Evolutionary conservation across 1,284 basidiomycete genomes (phyloP), one percentile per base, ranked within the genome.

Genomic region (Malassezia nana): DNA sequence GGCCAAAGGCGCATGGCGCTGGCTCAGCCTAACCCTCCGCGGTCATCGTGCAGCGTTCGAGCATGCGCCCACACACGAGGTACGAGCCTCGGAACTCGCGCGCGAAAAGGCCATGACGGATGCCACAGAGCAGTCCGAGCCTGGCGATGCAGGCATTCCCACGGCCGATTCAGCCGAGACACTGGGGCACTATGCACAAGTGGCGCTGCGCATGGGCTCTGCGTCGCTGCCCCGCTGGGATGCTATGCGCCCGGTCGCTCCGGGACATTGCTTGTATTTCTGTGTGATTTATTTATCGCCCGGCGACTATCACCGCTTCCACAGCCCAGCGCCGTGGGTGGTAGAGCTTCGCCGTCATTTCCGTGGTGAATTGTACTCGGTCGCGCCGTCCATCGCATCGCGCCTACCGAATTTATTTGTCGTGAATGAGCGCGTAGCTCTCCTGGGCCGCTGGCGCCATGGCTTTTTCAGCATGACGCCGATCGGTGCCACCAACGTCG

Each of bases 401-500:
- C 83, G 91, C 7, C 79, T 96, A 15, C 83, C 87, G 69, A 90
- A 96, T 74, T 77, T 98, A 24, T 98, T 99, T 64, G 89, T 98
- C 9, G 80, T 99, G 16, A 98, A 99, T 74, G 92, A 99, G 77
- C 84, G 92, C 16, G 92, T 98, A 8, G 89, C 92, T 0, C 78
- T 99, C n/a, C 83, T 98, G 28, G 94, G 92, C 6, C 79, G 89
- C 50, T 98, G 94, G 92, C 82, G 83, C 70, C 79, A 94, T 69
- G 92, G 92, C 5, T 96, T 96, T 79, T 98, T 95, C 75, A 80
- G 85, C 35, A 96, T 96, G 90, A 83, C 92, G 0, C 92, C 92
- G 10, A 91, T 98, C 25, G 94, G 92, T 12, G 92, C 94, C 2
- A 96, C 92, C 18, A 98, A 98, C 74, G 94, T 98, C 52, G 92